Evolutionary conservation across 2,329 filamentous ascomycete species (phyloP).

Genomic region (Mollisia scopiformis): DNA sequence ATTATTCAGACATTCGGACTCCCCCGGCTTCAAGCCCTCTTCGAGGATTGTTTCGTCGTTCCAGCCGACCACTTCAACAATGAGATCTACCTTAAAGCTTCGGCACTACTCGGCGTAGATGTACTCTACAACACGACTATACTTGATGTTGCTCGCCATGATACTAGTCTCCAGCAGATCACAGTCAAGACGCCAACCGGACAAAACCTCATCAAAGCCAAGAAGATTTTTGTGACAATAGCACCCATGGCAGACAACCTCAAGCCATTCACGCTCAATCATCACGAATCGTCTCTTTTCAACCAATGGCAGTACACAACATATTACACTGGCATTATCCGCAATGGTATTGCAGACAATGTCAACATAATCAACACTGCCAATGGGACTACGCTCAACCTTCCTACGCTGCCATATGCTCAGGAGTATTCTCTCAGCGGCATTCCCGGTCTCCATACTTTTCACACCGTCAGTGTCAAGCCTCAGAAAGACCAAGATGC

Average conservation of each 20-base stretch:
- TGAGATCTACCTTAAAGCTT: constrained; percentile 8
- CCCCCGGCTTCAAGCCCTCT: not conserved
- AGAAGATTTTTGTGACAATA: constrained; percentile 44
- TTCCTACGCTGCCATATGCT: constrained; percentile 35
- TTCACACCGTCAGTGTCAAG: not conserved
- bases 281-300: constrained; percentile 40
- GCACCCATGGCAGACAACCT: constrained; percentile 42
- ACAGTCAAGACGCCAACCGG: constrained; percentile 36
- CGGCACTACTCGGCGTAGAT: not conserved
- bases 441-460: constrained; percentile 13
- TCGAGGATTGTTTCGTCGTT: constrained; percentile 3
- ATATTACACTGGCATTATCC: constrained; percentile 41
- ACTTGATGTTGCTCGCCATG: not conserved
- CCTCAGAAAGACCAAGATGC: not conserved
- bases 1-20: constrained; percentile 40
- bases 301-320: constrained; percentile 32
- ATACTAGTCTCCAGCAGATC: constrained; percentile 28
- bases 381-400: constrained; percentile 27
- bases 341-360: constrained; percentile 32
- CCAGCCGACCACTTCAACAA: constrained; percentile 2
- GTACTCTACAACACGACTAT: constrained; percentile 5
- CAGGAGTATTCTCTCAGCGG: constrained; percentile 28
- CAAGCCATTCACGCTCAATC: constrained; percentile 37
- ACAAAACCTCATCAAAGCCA: constrained; percentile 39
- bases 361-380: constrained; percentile 29